phyloP scores from a whole-genome alignment of 352 stramenopile genomes.

The Peronospora tabacina region DNA sequence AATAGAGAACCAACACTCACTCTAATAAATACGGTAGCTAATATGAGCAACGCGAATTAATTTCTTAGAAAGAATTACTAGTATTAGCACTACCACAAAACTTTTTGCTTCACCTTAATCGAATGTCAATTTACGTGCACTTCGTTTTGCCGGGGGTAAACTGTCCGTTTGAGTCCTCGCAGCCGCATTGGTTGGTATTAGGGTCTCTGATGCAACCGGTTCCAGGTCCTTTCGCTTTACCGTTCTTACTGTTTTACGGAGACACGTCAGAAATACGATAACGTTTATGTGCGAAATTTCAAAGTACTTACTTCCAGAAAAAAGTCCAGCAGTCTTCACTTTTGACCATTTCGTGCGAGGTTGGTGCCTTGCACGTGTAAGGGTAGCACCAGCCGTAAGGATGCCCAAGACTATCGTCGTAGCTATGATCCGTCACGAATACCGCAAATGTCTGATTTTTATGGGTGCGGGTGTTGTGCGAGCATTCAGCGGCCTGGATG shows the following conservation, averaged over 20 bases:
- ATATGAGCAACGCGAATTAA: no score
- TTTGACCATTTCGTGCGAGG: slow-evolving; percentile 8
- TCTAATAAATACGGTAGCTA: no score
- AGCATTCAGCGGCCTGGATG: slow-evolving; percentile 36
- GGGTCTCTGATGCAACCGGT: slow-evolving; percentile 28
- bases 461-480: slow-evolving; percentile 32
- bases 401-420: slow-evolving; percentile 25
- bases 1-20: no score
- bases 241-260: slow-evolving; percentile 19
- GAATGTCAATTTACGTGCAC: slow-evolving; percentile 20
- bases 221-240: slow-evolving; percentile 10
- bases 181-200: slow-evolving; percentile 22
- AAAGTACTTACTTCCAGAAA: slow-evolving; percentile 27
- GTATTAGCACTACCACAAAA: no score
- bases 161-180: slow-evolving; percentile 29
- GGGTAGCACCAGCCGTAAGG: slow-evolving; percentile 28
- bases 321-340: slow-evolving; percentile 33
- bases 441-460: slow-evolving; percentile 29
- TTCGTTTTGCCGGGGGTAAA: slow-evolving; percentile 18
- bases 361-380: slow-evolving; percentile 23
- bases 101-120: not conserved
- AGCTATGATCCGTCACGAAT: slow-evolving; percentile 26
- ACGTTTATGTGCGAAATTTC: not conserved
- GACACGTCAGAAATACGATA: slow-evolving; percentile 3
- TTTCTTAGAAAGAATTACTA: no score